Evolutionary conservation across 176 grass and related monocot genomes (phyloP), one percentile per base, ranked within the genome.

Genomic region (Raddia guianensis): DNA sequence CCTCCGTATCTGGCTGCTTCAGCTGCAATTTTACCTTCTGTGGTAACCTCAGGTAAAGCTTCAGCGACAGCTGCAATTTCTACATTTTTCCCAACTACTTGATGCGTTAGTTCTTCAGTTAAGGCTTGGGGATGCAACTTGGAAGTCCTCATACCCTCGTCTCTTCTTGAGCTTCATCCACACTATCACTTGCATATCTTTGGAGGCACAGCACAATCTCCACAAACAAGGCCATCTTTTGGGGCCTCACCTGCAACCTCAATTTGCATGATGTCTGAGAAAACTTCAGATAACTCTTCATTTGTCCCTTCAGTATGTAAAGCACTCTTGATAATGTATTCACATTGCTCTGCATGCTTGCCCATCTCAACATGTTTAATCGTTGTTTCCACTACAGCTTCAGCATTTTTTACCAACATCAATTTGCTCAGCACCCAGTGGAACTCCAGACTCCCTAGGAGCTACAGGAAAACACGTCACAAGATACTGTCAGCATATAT

Each of bases 401-500:
- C 65, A 78, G 45, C 73, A n/a, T 78, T 83, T 49, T 14, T 10
- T 0, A 0, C 59, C 3, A 6, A 51, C 52, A 34, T 74, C 67
- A 80, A 79, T 68, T 59, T 74, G 82, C 43, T 33, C 45, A 51
- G 15, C 63, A 74, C 49, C 75, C 47, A 55, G 16, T 48, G 53
- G 13, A 70, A 63, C 54, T 58, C 63, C 61, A 51, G 72, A 66
- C 11, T 60, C 18, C 57, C 33, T 77, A 79, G 21, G 35, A 77
- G 58, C 70, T 79, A 63, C 16, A 32, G 72, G 49, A 70, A 55
- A 63, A 63, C 21, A 80, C 18, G 19, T 62, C 33, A 40, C 6
- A 55, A 34, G 67, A 20, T 72, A 80, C 20, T 51, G 68, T 86
- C 52, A 86, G 56, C 7, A 80, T 40, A 80, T 57, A 67, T 47